Percentiles rank a stretch among this genome's conserved stretches.
These are phyloP conservation scores for Neofusicoccum kwambonambiense DNA, from an alignment of 2,329 filamentous ascomycete genomes.

Conservation along the genomic window DNA sequence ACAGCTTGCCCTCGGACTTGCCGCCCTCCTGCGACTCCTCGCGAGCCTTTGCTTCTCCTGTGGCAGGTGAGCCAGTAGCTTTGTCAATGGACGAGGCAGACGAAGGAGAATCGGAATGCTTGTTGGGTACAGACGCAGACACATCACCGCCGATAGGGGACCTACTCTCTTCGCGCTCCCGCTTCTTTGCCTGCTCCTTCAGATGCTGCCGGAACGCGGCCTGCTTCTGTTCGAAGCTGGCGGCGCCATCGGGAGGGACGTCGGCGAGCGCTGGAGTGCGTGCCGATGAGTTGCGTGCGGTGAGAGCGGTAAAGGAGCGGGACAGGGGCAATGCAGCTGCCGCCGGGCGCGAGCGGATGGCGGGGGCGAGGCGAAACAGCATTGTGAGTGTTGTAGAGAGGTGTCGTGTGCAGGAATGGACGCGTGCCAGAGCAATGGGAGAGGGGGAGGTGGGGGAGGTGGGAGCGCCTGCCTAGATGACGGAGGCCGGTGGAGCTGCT, in stretches of 20 bases:
- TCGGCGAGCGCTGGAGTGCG: slow-evolving; percentile 74
- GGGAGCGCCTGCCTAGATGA: slow-evolving; percentile 8
- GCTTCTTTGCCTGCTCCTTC: slow-evolving; percentile 70
- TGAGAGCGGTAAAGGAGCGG: slow-evolving; percentile 18
- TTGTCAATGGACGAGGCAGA: slow-evolving; percentile 36
- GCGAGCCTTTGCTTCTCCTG: slow-evolving; percentile 56
- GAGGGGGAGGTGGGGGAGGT: not conserved
- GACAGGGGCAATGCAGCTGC: not conserved
- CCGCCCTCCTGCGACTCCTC: slow-evolving; percentile 58
- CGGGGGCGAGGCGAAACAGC: slow-evolving; percentile 15
- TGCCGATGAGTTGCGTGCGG: slow-evolving; percentile 2
- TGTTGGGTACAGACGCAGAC: slow-evolving; percentile 37
- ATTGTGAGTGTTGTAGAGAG: slow-evolving; percentile 8
- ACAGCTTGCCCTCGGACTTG: slow-evolving; percentile 67
- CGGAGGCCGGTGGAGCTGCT: slow-evolving; percentile 17
- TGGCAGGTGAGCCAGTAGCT: slow-evolving; percentile 61
- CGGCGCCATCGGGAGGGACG: slow-evolving; percentile 70
- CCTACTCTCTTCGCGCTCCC: slow-evolving; percentile 83
- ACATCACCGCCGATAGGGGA: slow-evolving; percentile 40
- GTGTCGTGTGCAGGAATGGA: slow-evolving; percentile 8
- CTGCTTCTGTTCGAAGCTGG: slow-evolving; percentile 79
- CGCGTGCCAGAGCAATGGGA: slow-evolving; percentile 3
- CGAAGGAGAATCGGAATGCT: slow-evolving; percentile 32
- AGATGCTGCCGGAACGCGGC: slow-evolving; percentile 82
- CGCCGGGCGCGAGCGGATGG: not conserved